Evolutionary conservation across 2,329 filamentous ascomycete genomes (phyloP).

Genomic region (Orbilia quercus): DNA sequence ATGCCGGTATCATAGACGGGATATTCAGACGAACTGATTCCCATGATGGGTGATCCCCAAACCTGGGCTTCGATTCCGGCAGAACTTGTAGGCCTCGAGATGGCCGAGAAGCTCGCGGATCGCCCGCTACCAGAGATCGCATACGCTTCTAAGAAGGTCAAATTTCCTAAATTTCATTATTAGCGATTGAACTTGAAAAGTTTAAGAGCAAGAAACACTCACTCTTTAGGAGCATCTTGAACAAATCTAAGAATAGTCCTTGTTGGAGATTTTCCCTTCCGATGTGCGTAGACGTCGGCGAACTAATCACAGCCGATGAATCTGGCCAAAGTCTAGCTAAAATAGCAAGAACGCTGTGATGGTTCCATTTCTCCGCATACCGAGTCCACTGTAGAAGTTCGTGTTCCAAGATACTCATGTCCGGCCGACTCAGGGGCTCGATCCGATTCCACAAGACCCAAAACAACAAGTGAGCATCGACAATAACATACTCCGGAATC

Average conservation of each 20-base stretch:
- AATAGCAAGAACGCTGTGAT: constrained; percentile 39
- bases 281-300: constrained; percentile 31
- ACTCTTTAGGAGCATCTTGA: constrained; percentile 50
- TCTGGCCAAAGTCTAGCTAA: constrained; percentile 46
- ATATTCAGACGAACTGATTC: constrained; percentile 29
- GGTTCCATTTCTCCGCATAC: constrained; percentile 50
- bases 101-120: constrained; percentile 33
- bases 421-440: constrained; percentile 44
- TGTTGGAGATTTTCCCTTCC: constrained; percentile 47
- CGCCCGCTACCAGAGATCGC: constrained; percentile 33
- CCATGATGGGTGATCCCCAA: constrained; percentile 47
- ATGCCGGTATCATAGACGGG: constrained; percentile 39
- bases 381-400: constrained; percentile 45
- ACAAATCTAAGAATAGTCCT: constrained; percentile 45
- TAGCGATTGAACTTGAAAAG: background rate
- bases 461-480: constrained; percentile 48
- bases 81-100: constrained; percentile 47
- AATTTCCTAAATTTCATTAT: constrained; percentile 17
- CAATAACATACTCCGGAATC: constrained; percentile 52
- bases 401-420: constrained; percentile 28
- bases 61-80: constrained; percentile 40
- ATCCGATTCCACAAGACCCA: constrained; percentile 48
- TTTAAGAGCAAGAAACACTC: background rate
- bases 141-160: constrained; percentile 44
- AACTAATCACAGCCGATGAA: constrained; percentile 33